Base-by-base conservation (phyloP, 1,284 basidiomycete species). In the Xanthoconium separans region DNA sequence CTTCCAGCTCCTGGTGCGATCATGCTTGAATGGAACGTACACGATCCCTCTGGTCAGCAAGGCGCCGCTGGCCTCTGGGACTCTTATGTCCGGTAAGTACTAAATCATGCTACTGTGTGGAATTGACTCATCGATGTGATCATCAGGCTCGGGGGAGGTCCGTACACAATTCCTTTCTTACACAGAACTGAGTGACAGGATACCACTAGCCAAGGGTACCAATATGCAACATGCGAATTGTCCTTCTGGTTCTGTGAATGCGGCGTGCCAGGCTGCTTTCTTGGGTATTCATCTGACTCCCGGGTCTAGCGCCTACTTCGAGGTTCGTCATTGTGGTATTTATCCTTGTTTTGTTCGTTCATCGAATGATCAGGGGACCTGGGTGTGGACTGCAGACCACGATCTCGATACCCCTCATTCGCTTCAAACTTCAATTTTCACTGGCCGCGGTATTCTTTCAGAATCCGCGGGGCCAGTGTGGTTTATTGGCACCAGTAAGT, bases 341-440 rank as follows among this genome's bases (percentile, higher is more conserved):
- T 20, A 24, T 29, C 8, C 2, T 13, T 36, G 20, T 2, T 0
- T 2, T 4, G 3, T 20, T 6, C n/a, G 44, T n/a, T 54, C 27
- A 58, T 42, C 18, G 20, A 16, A 37, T 40, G 13, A 27, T 33
- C 37, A 76, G 65, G 77, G 78, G n/a, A 73, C 73, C 10, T 84
- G 82, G 82, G 72, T 83, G 7, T 84, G 83, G 82, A 71, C 76
- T 18, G 81, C 82, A 11, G 82, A 84, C 58, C 82, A 84, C 55
- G 77, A 78, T 57, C 52, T 76, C n/a, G 74, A 77, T 48, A 29
- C 45, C 24, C 16, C 16, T 11, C 39, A 62, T 59, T 36, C 77
- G 75, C 57, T 61, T 78, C 47, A 74, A 7, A 56, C 31, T 6
- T 61, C 76, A n/a, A 55, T 80, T 18, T 80, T 75, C 58, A 78